A percentile compares a stretch with the other conserved stretches of the same genome.
Conservation (phyloP, 768 basidiomycete genomes). For the Paxillus involutus region DNA sequence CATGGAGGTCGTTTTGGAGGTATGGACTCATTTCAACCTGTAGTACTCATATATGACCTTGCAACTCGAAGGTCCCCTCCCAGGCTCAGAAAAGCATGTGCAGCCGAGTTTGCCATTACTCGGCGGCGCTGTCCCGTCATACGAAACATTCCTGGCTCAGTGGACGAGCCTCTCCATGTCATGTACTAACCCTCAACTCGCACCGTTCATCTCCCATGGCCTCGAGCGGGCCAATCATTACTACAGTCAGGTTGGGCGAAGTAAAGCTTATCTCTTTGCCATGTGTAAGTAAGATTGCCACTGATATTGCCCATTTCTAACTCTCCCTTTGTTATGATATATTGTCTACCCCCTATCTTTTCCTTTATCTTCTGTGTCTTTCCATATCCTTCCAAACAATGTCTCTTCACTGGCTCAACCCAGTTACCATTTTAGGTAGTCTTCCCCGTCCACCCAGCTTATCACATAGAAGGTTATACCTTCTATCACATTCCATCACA, state of each 20-base stretch:
- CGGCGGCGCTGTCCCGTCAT: neutral
- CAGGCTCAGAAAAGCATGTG: conserved; percentile 2
- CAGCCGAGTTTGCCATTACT: neutral
- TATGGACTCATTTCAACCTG: neutral
- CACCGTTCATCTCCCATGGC: neutral
- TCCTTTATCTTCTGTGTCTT: too few relatives aligned
- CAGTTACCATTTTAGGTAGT: too few relatives aligned
- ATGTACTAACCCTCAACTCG: neutral
- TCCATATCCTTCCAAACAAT: too few relatives aligned
- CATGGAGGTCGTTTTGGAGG: conserved; percentile 8
- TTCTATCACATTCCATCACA: too few relatives aligned
- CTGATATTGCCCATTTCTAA: neutral
- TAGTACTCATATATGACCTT: neutral
- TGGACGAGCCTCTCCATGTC: neutral
- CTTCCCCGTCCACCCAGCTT: too few relatives aligned
- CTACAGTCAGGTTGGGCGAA: neutral
- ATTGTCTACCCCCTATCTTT: too few relatives aligned
- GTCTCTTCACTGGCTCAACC: too few relatives aligned
- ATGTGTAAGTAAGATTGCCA: conserved; percentile 1
- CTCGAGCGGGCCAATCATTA: neutral
- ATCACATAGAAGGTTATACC: too few relatives aligned
- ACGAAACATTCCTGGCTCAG: neutral
- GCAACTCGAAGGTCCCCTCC: neutral
- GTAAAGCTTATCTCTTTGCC: neutral
- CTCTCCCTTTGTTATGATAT: neutral